Percentiles rank a stretch among this genome's conserved stretches.
These are phyloP conservation scores for Sugiyamaella qingdaonensis DNA, from an alignment of 805 yeast genomes.

Conservation along the genomic window DNA sequence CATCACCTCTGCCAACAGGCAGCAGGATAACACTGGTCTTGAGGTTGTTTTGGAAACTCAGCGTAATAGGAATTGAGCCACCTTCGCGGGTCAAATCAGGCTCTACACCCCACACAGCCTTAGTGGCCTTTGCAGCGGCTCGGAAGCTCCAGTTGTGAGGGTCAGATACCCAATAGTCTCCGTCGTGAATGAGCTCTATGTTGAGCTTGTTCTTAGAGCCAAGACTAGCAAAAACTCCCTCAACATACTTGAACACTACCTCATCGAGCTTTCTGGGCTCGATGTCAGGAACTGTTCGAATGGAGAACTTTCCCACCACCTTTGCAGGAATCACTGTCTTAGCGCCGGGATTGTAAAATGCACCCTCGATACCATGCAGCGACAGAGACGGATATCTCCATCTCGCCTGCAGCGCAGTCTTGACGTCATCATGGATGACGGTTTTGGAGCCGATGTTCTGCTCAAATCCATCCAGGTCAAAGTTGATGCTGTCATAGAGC, in stretches of 20 bases:
- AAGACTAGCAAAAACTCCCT: conserved; percentile 59
- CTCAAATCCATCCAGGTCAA: conserved; percentile 76
- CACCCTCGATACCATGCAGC: conserved; percentile 96
- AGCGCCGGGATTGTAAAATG: conserved; percentile 91
- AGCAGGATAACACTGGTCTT: conserved; percentile 81
- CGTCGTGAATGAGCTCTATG: conserved; percentile 84
- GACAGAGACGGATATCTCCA: conserved; percentile 98
- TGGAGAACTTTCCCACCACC: conserved; percentile 91
- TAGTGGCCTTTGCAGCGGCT: conserved; percentile 93
- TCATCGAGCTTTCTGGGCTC: conserved; percentile 73
- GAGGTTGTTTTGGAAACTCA: conserved; percentile 85
- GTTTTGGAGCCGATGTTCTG: conserved; percentile 87
- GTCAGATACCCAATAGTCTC: conserved; percentile 93
- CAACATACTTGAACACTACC: conserved; percentile 67
- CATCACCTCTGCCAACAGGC: conserved; percentile 99
- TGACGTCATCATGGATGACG: conserved; percentile 68
- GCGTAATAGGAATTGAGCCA: conserved; percentile 96
- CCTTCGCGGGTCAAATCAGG: conserved; percentile 99
- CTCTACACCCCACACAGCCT: conserved; percentile 88
- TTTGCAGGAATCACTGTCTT: conserved; percentile 97
- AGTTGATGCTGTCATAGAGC: conserved; percentile 82
- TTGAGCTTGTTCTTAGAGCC: conserved; percentile 71
- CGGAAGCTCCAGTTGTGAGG: conserved; percentile 89
- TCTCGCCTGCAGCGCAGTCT: conserved; percentile 91
- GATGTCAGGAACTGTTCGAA: conserved; percentile 95